Evolutionary conservation across 208 protist species (phyloP), one percentile per base, ranked within the genome.

Genomic region (Acanthamoeba lenticulata): DNA sequence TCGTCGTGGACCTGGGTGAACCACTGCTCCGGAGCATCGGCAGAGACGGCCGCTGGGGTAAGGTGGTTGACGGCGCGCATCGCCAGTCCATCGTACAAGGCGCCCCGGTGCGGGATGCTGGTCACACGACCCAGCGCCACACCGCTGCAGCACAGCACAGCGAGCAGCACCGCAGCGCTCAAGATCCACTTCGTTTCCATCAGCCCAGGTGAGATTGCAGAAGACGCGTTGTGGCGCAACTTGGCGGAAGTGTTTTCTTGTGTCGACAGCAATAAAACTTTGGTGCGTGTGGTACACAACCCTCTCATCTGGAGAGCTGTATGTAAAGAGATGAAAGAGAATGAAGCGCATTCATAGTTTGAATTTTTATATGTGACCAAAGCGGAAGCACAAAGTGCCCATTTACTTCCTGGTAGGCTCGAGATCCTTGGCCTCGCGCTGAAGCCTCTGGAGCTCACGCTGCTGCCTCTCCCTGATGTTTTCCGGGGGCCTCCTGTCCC

Each of bases 401-500:
- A 32, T 85, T 85, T 85, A 85, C 74, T 85, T 85, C 74, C 74
- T 85, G n/a, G 42, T n/a, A n/a, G n/a, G 17, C 74, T 85, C 74
- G 42, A 85, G 74, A 55, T 85, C 74, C 74, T 85, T n/a, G n/a
- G 74, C 74, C 44, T 85, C 74, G n/a, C 74, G 74, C 74, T 85
- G 74, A 85, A 85, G 74, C 74, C 74, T 85, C 74, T 85, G 19
- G 74, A 85, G 74, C 74, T 85, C 74, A 85, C 74, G 74, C 57
- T 65, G 11, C 57, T 90, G 83, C 47, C 52, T 90, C 32, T 36
- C 57, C 83, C 83, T 90, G 89, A 96, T 95, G 88, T 96, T 96
- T 29, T 95, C 95, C 77, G 98, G 98, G 32, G 97, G 97, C 27
- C 92, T 79, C 72, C 98, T 90, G 96, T 96, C 97, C 65, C 95